Percentiles rank a stretch among this genome's conserved stretches.
phyloP scores from a whole-genome alignment of 371 early-diverging fungal species.

The Chytridiales sp. region DNA sequence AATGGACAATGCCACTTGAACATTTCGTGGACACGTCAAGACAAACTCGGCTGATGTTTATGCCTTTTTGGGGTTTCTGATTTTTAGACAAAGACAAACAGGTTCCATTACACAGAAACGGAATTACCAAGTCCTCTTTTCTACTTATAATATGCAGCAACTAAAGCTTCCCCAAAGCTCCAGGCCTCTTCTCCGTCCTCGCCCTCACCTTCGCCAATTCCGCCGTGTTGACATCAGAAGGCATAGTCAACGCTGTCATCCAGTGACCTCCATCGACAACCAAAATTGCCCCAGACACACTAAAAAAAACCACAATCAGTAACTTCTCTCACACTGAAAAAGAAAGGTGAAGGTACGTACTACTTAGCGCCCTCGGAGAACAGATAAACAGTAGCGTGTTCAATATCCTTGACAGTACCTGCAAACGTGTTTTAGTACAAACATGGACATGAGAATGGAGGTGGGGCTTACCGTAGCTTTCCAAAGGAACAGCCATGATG shows the following conservation, averaged over 20 bases:
- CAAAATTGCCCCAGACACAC: slow-evolving; percentile 47
- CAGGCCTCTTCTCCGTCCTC: too few relatives aligned
- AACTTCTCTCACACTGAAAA: background rate
- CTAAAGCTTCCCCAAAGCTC: too few relatives aligned
- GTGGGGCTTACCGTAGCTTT: slow-evolving; percentile 6
- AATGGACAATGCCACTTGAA: too few relatives aligned
- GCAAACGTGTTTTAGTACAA: slow-evolving; percentile 27
- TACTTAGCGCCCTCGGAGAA: slow-evolving; percentile 65
- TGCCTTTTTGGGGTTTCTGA: too few relatives aligned
- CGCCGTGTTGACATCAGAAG: background rate
- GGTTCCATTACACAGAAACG: too few relatives aligned
- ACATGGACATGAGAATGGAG: slow-evolving; percentile 16
- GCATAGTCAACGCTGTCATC: slow-evolving; percentile 35
- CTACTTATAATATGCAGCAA: too few relatives aligned
- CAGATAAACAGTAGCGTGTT: slow-evolving; percentile 69
- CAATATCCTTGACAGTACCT: slow-evolving; percentile 68
- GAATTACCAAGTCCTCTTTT: too few relatives aligned
- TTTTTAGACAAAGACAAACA: too few relatives aligned
- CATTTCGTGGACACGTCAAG: too few relatives aligned
- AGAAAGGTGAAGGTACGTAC: background rate
- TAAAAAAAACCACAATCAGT: background rate
- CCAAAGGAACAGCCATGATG: slow-evolving; percentile 16
- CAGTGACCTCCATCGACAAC: slow-evolving; percentile 77
- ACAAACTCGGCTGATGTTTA: too few relatives aligned
- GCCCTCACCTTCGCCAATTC: slow-evolving; percentile 17